Evolutionary conservation across 495 filamentous ascomycete genomes (phyloP).

Genomic region (Xylaria nigripes): DNA sequence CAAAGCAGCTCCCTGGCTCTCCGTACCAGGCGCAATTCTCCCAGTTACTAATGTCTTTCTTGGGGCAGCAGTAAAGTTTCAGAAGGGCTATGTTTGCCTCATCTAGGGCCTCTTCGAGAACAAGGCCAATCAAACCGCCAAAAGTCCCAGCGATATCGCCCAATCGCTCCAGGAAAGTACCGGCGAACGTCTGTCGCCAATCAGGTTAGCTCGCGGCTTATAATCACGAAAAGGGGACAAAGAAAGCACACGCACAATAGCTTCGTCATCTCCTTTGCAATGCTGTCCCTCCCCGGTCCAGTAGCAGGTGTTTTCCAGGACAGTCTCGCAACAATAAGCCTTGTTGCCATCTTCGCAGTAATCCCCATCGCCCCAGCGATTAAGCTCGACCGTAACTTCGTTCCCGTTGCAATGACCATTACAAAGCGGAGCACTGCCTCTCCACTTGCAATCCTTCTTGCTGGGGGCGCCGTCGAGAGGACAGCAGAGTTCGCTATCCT

Average conservation of each 20-base stretch:
- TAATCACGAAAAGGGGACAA: too few relatives aligned
- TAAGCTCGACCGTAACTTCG: background rate
- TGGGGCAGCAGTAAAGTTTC: constrained; percentile 14
- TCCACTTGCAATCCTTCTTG: background rate
- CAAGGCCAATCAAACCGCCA: too few relatives aligned
- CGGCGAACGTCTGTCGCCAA: too few relatives aligned
- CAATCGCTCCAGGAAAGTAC: too few relatives aligned
- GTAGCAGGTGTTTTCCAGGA: background rate
- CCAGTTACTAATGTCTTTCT: constrained; percentile 1
- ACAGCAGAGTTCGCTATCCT: background rate
- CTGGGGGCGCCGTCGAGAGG: background rate
- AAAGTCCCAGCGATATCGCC: too few relatives aligned
- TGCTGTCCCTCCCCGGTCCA: background rate
- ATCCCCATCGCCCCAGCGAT: background rate
- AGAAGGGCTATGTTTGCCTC: background rate
- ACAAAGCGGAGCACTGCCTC: background rate
- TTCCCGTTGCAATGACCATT: background rate
- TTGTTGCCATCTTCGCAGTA: background rate
- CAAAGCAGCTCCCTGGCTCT: constrained; percentile 15
- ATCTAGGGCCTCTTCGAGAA: background rate
- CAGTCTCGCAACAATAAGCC: background rate
- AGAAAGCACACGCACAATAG: background rate
- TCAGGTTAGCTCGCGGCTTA: too few relatives aligned
- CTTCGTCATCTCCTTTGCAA: background rate
- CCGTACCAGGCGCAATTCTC: constrained; percentile 15